A percentile compares a stretch with the other conserved stretches of the same genome.
phyloP scores from a whole-genome alignment of 176 grass and related monocot genomes.

The Puya raimondii region DNA sequence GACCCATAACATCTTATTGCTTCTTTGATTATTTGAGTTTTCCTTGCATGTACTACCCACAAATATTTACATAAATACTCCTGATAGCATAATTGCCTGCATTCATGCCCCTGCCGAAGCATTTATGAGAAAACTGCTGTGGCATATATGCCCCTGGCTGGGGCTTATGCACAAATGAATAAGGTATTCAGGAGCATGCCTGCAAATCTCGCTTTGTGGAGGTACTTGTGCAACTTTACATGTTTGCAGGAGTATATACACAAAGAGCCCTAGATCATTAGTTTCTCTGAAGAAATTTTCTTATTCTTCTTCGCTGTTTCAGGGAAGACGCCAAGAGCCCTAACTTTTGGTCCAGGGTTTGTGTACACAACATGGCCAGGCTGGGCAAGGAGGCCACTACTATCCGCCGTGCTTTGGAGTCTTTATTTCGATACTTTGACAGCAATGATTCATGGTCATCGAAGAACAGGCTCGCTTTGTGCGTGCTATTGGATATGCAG shows the following conservation, averaged over 20 bases:
- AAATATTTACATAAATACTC: too few species aligned
- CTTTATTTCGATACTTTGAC: constrained; percentile 79
- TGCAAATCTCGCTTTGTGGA: background rate
- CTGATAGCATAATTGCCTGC: too few species aligned
- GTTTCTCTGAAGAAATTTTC: background rate
- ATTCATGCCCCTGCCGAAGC: too few species aligned
- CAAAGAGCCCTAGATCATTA: too few species aligned
- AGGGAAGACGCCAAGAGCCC: constrained; percentile 78
- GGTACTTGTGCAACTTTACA: background rate
- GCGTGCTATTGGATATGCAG: constrained; percentile 86
- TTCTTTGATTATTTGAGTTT: background rate
- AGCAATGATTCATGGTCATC: constrained; percentile 62
- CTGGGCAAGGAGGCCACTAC: constrained; percentile 86
- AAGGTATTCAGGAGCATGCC: background rate
- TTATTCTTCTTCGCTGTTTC: constrained; percentile 24
- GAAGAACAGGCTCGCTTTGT: constrained; percentile 63
- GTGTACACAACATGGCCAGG: constrained; percentile 91
- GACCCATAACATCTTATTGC: background rate
- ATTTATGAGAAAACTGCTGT: background rate
- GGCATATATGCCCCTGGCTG: too few species aligned
- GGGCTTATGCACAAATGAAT: background rate
- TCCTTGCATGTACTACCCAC: too few species aligned
- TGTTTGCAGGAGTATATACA: too few species aligned
- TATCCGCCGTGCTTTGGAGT: constrained; percentile 87
- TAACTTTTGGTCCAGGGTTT: constrained; percentile 91